Percentiles rank a stretch among this genome's conserved stretches.
These are phyloP conservation scores for Sutorius australiensis DNA, from an alignment of 768 basidiomycete genomes.

Conservation along the genomic window DNA sequence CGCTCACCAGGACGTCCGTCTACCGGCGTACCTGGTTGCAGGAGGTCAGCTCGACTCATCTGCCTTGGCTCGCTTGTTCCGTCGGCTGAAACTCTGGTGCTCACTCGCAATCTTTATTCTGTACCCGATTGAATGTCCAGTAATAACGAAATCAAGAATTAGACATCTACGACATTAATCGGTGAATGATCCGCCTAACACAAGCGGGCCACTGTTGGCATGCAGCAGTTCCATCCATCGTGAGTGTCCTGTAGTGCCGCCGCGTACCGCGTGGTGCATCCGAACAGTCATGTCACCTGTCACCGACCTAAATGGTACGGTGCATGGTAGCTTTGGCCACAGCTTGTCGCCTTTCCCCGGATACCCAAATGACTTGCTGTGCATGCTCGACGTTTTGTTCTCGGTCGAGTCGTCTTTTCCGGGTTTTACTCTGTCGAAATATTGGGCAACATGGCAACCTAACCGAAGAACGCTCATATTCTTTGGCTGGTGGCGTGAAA, in stretches of 20 bases:
- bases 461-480: neutral
- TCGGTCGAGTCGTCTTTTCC: neutral
- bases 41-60: slow-evolving; percentile 4
- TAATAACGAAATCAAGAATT: neutral
- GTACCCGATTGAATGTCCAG: neutral
- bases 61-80: neutral
- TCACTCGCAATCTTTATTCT: neutral
- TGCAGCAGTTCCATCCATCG: neutral
- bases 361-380: neutral
- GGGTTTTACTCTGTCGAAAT: neutral
- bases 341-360: neutral
- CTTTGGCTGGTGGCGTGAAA: neutral
- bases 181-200: neutral
- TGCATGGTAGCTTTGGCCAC: neutral
- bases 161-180: neutral
- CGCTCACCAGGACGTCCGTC: neutral
- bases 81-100: neutral
- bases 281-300: neutral
- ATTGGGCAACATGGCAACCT: neutral
- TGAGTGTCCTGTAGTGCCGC: neutral
- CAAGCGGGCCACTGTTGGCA: neutral
- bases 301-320: neutral
- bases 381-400: neutral
- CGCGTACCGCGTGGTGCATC: neutral
- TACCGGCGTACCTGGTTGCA: slow-evolving; percentile 1